Conservation (phyloP, 306 rosid genomes). For the Vigna reflexopilosa region DNA sequence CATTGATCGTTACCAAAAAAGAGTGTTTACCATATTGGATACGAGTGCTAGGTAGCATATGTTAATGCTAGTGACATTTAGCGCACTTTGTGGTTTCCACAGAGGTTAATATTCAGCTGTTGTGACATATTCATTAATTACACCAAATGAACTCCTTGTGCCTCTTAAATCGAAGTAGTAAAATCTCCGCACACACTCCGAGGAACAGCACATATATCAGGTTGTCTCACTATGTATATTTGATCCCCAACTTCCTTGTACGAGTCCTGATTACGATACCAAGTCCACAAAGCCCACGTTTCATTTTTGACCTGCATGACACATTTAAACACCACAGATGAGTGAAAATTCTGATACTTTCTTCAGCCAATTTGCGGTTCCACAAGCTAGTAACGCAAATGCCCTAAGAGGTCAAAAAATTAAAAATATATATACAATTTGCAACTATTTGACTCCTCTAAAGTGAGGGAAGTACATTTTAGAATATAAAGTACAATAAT, state of each 20-base stretch:
- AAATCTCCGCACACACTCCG: constrained; percentile 29
- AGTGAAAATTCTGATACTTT: constrained; percentile 14
- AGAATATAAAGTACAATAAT: too few species aligned
- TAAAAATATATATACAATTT: neutral
- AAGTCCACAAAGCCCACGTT: constrained; percentile 83
- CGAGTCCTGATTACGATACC: constrained; percentile 82
- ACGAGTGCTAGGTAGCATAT: constrained; percentile 2
- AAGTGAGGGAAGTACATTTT: neutral
- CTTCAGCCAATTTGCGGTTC: constrained; percentile 11
- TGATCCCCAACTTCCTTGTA: constrained; percentile 66
- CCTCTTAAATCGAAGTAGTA: constrained; percentile 46
- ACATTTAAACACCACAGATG: constrained; percentile 31
- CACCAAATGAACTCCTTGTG: neutral
- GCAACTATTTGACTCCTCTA: neutral
- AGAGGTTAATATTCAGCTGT: too few species aligned
- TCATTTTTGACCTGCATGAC: constrained; percentile 76
- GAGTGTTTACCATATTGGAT: neutral
- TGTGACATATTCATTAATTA: constrained; percentile 17
- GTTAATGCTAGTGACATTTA: too few species aligned
- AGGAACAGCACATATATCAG: constrained; percentile 54
- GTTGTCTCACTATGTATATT: constrained; percentile 83
- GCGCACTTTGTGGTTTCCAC: too few species aligned
- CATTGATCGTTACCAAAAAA: neutral
- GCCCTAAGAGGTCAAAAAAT: constrained; percentile 1
- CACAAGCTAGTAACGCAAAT: neutral